Conservation (phyloP, 768 basidiomycete species). For the Coprinopsis cinerea region DNA sequence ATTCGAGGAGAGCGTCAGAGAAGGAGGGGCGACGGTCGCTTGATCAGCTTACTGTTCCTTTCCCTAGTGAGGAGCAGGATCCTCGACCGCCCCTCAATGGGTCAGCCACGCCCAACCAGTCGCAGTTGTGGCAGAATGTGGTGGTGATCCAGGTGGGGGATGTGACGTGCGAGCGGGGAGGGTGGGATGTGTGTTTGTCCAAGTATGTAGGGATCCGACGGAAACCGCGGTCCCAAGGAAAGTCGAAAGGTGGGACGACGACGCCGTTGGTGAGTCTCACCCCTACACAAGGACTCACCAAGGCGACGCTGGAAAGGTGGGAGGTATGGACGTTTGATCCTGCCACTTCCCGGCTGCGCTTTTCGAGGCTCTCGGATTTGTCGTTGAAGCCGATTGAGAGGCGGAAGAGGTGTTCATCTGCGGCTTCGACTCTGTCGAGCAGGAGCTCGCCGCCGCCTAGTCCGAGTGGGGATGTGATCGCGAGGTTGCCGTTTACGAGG, state of each 20-base stretch:
- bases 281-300: conserved; percentile 44
- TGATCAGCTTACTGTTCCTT: conserved; percentile 41
- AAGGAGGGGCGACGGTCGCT: conserved; percentile 53
- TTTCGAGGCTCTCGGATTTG: conserved; percentile 47
- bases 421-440: conserved; percentile 16
- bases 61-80: conserved; percentile 39
- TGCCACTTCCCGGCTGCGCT: conserved; percentile 37
- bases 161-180: conserved; percentile 65
- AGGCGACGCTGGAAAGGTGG: conserved; percentile 72
- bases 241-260: conserved; percentile 19
- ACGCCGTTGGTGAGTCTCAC: conserved; percentile 8
- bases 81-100: conserved; percentile 26
- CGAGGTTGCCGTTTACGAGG: conserved; percentile 77
- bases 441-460: conserved; percentile 7
- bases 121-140: conserved; percentile 54
- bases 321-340: conserved; percentile 79
- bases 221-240: conserved; percentile 42
- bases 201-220: conserved; percentile 66
- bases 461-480: conserved; percentile 26
- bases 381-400: conserved; percentile 16
- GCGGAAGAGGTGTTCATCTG: conserved; percentile 17
- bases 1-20: conserved; percentile 69
- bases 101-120: conserved; percentile 28
- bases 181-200: conserved; percentile 63
- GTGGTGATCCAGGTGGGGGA: conserved; percentile 48